Evolutionary conservation across 225 moss, liverwort and hornwort species (phyloP), one percentile per base, ranked within the genome.

Genomic region (Rhytidiadelphus loreus): DNA sequence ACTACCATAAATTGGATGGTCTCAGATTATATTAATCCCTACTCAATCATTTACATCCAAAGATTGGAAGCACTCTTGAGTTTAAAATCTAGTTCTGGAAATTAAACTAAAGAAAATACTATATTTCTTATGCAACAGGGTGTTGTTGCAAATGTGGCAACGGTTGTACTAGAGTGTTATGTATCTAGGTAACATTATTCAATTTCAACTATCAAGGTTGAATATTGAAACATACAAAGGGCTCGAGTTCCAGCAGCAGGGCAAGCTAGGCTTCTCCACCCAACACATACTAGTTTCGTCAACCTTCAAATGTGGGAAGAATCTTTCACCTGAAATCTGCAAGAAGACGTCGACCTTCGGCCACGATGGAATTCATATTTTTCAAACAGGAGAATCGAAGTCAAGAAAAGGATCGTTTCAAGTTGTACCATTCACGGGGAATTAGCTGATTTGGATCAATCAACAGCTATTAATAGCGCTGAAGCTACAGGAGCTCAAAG

Each of bases 291-390:
- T n/a, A 57, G 20, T 83, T 83, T 91, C 83, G 87, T 91, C 91
- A 87, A 84, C 89, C 73, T 74, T 80, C 41, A 66, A 91, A 80
- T 52, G 74, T 30, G 80, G 86, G 74, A 33, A 35, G 58, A 80
- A 87, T 58, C 59, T 80, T 80, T 91, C 89, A 75, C 86, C 66
- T 59, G 80, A 89, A 89, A 89, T 87, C 91, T 89, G 86, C 86
- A 65, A 13, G 72, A n/a, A 59, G 33, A 86, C n/a, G n/a, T n/a
- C 23, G 33, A 86, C 29, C 77, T 74, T 35, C n/a, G n/a, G n/a
- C 44, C 80, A 83, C 48, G 75, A 11, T 32, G 39, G 70, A n/a
- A 77, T 85, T 80, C 59, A 23, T 19, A 19, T 2, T 77, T 15
- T 77, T 46, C 86, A 64, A 57, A 16, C 33, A 23, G 19, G 62